phyloP scores from a whole-genome alignment of 495 filamentous ascomycete genomes.

The Lentithecium fluviatile region DNA sequence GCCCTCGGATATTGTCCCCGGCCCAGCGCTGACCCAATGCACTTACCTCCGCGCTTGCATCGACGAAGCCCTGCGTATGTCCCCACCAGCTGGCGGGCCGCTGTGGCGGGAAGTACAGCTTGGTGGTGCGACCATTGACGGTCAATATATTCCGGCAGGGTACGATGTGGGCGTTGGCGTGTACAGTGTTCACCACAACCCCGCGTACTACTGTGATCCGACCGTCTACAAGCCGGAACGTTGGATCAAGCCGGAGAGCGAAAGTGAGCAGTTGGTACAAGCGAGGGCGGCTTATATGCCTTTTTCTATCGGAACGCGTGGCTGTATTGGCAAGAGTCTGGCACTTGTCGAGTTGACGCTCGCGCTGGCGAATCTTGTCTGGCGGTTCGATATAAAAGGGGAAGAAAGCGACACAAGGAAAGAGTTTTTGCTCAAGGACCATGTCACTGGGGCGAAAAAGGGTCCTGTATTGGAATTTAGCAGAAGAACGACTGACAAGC shows the following conservation, averaged over 20 bases:
- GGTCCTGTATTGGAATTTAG: too few species aligned
- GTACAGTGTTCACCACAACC: conserved; percentile 18
- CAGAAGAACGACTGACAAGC: too few species aligned
- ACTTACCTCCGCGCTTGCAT: conserved; percentile 59
- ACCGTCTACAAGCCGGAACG: conserved; percentile 8
- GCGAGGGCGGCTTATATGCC: conserved; percentile 15
- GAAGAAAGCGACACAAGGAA: too few species aligned
- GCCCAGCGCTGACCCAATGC: conserved; percentile 46
- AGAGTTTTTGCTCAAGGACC: too few species aligned
- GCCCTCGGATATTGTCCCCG: conserved; percentile 50
- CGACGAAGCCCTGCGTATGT: conserved; percentile 65
- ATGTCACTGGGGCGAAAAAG: too few species aligned
- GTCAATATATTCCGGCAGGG: conserved; percentile 51
- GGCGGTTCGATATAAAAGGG: conserved; percentile 16
- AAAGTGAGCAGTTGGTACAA: not conserved
- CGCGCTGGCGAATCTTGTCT: conserved; percentile 13
- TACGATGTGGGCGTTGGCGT: conserved; percentile 29
- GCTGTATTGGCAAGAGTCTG: conserved; percentile 24
- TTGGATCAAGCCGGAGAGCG: conserved; percentile 13
- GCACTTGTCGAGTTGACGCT: conserved; percentile 19
- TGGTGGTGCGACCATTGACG: conserved; percentile 42
- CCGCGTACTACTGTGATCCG: conserved; percentile 5
- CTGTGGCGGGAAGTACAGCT: conserved; percentile 59
- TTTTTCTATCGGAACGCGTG: conserved; percentile 19
- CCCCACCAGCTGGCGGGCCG: conserved; percentile 59